phyloP scores from a whole-genome alignment of 805 yeast genomes.

The Nakazawaea molendinolei region DNA sequence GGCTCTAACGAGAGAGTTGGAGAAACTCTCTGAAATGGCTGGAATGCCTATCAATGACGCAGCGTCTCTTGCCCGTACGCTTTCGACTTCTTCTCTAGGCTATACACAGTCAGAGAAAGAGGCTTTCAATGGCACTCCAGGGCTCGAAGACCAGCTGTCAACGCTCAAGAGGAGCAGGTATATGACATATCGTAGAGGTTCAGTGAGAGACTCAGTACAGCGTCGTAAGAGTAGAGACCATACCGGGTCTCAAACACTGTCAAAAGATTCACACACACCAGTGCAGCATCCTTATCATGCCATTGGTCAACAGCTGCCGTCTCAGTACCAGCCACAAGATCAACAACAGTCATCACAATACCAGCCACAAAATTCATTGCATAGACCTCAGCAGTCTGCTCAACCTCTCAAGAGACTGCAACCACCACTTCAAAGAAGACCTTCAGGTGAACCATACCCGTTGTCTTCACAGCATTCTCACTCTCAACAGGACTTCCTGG shows the following conservation, averaged over 20 bases:
- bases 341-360: constrained; percentile 4
- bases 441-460: not conserved
- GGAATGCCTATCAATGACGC: constrained; percentile 79
- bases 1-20: constrained; percentile 70
- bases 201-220: constrained; percentile 13
- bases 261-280: no score
- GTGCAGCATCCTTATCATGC: constrained; percentile 6
- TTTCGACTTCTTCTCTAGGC: constrained; percentile 65
- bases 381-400: no score
- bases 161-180: constrained; percentile 38
- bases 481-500: not conserved
- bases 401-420: no score
- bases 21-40: constrained; percentile 66
- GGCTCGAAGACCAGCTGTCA: constrained; percentile 8
- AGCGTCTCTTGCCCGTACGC: constrained; percentile 71
- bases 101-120: constrained; percentile 43
- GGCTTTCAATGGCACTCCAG: constrained; percentile 20
- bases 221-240: constrained; percentile 8
- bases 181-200: constrained; percentile 40
- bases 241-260: not conserved
- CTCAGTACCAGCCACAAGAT: constrained; percentile 5
- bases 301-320: constrained; percentile 5
- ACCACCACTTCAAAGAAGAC: constrained; percentile 1
- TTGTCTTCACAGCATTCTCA: constrained; percentile 11
- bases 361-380: no score